Conservation (phyloP, 2,329 filamentous ascomycete genomes). For the Penicillium sp. region DNA sequence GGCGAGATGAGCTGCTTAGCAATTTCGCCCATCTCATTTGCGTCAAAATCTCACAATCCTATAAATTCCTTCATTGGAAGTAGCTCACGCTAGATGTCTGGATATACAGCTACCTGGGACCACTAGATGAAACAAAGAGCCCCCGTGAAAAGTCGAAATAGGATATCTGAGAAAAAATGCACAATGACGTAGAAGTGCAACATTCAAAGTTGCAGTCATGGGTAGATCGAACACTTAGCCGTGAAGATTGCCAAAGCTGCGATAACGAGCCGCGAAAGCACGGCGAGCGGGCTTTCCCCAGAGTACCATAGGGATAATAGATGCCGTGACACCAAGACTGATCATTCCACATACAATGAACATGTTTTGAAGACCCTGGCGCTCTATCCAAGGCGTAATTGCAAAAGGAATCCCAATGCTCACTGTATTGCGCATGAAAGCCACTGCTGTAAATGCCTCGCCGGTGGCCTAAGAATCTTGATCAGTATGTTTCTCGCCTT, state of each 20-base stretch:
- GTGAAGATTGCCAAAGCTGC: constrained; percentile 12
- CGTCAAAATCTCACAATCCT: no score
- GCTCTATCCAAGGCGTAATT: constrained; percentile 30
- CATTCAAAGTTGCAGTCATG: no score
- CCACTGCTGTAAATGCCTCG: constrained; percentile 32
- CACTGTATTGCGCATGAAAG: constrained; percentile 34
- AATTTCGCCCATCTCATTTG: no score
- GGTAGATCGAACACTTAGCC: no score
- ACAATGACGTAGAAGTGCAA: no score
- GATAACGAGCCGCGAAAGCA: constrained; percentile 13
- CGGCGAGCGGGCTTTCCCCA: constrained; percentile 25
- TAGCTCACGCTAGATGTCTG: no score
- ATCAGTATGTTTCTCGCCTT: not conserved
- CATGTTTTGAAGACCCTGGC: constrained; percentile 27
- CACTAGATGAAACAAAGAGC: no score
- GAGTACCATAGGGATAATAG: constrained; percentile 24
- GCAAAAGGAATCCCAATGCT: constrained; percentile 36
- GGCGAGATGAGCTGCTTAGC: no score
- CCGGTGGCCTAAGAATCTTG: constrained; percentile 18
- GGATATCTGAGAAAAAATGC: no score
- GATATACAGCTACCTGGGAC: no score
- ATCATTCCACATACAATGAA: constrained; percentile 30
- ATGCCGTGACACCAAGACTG: constrained; percentile 19
- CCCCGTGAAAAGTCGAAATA: no score
- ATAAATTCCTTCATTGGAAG: no score